These are phyloP conservation scores for Colletotrichum euphorbiae DNA, from an alignment of 2,329 filamentous ascomycete species.

Conservation along the genomic window DNA sequence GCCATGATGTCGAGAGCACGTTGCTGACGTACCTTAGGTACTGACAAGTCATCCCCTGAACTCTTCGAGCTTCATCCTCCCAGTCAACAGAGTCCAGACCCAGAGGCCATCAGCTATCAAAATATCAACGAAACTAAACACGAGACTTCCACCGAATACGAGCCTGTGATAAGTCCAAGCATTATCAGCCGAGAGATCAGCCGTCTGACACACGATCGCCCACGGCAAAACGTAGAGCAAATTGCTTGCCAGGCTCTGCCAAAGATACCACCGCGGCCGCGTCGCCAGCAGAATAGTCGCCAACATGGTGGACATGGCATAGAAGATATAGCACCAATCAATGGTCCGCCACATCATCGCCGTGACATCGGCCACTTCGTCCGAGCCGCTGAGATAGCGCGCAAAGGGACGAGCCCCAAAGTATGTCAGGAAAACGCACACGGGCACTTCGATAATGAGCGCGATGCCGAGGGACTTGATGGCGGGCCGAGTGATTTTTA, in stretches of 20 bases:
- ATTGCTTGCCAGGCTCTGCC: constrained; percentile 75
- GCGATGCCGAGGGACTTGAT: constrained; percentile 64
- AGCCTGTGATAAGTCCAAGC: constrained; percentile 76
- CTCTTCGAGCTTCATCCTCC: constrained; percentile 54
- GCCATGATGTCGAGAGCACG: too few relatives aligned
- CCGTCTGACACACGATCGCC: constrained; percentile 71
- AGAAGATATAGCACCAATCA: constrained; percentile 78
- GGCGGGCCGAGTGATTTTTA: constrained; percentile 63
- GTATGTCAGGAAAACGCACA: constrained; percentile 72
- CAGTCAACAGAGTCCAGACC: constrained; percentile 61
- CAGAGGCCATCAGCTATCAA: constrained; percentile 62
- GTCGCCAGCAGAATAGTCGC: constrained; percentile 74
- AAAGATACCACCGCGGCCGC: constrained; percentile 73
- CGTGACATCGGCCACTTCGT: constrained; percentile 69
- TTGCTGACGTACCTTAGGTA: too few relatives aligned
- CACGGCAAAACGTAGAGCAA: constrained; percentile 77
- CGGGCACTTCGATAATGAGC: constrained; percentile 68
- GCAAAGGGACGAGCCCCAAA: constrained; percentile 72
- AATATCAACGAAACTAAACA: constrained; percentile 74
- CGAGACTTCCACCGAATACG: constrained; percentile 75
- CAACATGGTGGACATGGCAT: constrained; percentile 73
- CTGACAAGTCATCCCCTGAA: constrained; percentile 44
- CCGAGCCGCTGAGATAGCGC: constrained; percentile 68
- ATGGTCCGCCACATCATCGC: constrained; percentile 73
- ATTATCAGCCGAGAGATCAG: constrained; percentile 59